phyloP scores from a whole-genome alignment of 73 alveolate genomes.

The Paramecium tetraurelia region DNA sequence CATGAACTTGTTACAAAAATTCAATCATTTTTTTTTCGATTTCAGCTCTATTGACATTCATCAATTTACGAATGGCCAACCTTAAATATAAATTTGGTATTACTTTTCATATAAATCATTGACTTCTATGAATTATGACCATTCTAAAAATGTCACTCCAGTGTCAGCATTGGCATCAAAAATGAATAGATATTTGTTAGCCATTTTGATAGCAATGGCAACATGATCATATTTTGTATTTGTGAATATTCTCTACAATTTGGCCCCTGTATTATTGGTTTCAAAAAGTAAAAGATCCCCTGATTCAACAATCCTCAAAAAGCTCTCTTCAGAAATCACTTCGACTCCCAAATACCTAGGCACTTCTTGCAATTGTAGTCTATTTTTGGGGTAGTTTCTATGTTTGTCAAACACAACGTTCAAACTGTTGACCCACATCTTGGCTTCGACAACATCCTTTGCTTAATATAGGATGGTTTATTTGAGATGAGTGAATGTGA shows the following conservation, averaged over 20 bases:
- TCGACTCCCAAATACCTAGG: slow-evolving; percentile 11
- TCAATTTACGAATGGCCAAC: not conserved
- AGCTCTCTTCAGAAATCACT: slow-evolving; percentile 49
- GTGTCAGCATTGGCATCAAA: slow-evolving; percentile 61
- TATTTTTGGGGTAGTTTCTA: not conserved
- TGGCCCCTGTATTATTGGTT: slow-evolving; percentile 60
- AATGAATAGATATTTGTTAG: slow-evolving; percentile 1
- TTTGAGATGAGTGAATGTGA: not conserved
- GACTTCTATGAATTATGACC: slow-evolving; percentile 50
- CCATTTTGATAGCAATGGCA: slow-evolving; percentile 42
- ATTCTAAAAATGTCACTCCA: slow-evolving; percentile 51
- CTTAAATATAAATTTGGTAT: not conserved
- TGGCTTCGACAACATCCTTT: slow-evolving; percentile 12
- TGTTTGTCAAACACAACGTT: not conserved
- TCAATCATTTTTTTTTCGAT: not conserved
- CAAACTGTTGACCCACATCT: not conserved
- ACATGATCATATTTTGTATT: slow-evolving; percentile 62
- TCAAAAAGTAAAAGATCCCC: slow-evolving; percentile 63
- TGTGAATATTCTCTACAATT: slow-evolving; percentile 41
- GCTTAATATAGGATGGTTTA: not conserved
- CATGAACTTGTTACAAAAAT: not conserved
- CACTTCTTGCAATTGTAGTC: not conserved
- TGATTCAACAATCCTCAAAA: slow-evolving; percentile 14
- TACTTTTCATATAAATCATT: slow-evolving; percentile 48
- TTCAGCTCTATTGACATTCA: not conserved